Conservation (phyloP, 176 grass and related monocot genomes). For the Carex pumila region DNA sequence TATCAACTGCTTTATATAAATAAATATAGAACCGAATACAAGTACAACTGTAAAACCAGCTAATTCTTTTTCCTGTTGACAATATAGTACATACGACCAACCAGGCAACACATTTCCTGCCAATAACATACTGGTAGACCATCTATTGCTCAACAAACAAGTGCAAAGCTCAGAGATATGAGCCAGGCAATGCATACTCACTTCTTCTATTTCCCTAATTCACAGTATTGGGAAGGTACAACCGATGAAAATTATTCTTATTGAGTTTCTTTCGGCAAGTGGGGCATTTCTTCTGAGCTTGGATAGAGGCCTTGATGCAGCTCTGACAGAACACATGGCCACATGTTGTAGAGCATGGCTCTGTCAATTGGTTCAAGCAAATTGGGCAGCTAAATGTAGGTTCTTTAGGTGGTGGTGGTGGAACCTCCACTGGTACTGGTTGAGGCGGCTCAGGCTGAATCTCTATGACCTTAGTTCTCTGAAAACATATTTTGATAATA, state of each 20-base stretch:
- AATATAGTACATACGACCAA: neutral
- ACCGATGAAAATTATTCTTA: slow-evolving; percentile 54
- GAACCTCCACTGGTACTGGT: neutral
- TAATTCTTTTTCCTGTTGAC: neutral
- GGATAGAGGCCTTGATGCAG: slow-evolving; percentile 75
- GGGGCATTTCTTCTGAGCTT: slow-evolving; percentile 83
- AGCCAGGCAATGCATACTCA: slow-evolving; percentile 3
- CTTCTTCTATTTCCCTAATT: slow-evolving; percentile 23
- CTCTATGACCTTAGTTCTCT: slow-evolving; percentile 16
- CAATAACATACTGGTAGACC: neutral
- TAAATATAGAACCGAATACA: neutral
- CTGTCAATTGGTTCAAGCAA: slow-evolving; percentile 64
- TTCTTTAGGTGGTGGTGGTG: slow-evolving; percentile 33
- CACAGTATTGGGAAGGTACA: slow-evolving; percentile 56
- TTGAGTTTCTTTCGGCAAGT: slow-evolving; percentile 61
- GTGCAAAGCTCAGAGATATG: neutral
- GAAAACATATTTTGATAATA: neutral
- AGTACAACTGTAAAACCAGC: neutral
- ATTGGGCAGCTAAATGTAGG: slow-evolving; percentile 64
- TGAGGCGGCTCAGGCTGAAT: neutral
- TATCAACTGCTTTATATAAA: neutral
- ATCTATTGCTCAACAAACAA: neutral
- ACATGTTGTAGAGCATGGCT: slow-evolving; percentile 71
- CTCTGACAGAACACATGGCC: slow-evolving; percentile 72
- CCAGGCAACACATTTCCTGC: neutral